Conservation (phyloP, 495 filamentous ascomycete species). For the Aspergillus heteromorphus region DNA sequence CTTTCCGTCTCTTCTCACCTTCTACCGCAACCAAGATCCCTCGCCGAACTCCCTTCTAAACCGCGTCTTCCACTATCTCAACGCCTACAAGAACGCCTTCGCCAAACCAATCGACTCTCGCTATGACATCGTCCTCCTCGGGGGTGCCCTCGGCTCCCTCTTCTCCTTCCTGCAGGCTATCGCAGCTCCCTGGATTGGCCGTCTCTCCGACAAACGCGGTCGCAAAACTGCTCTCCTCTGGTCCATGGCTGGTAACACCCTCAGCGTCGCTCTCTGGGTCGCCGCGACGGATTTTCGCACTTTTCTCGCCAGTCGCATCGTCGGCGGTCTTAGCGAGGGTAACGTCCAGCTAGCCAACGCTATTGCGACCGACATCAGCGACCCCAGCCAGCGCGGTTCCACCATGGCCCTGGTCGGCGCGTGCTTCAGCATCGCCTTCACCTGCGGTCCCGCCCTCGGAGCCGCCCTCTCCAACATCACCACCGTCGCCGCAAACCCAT, state of each 20-base stretch:
- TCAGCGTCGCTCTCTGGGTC: constrained; percentile 91
- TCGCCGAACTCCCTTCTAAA: constrained; percentile 61
- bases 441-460: constrained; percentile 87
- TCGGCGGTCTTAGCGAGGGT: constrained; percentile 91
- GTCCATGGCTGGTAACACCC: constrained; percentile 92
- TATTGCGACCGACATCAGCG: constrained; percentile 93
- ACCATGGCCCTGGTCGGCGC: constrained; percentile 95
- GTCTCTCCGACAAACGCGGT: constrained; percentile 82
- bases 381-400: constrained; percentile 69
- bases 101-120: constrained; percentile 87
- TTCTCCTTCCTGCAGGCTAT: constrained; percentile 93
- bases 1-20: constrained; percentile 88
- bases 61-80: constrained; percentile 73
- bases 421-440: constrained; percentile 97
- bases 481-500: constrained; percentile 81
- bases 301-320: constrained; percentile 84
- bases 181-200: constrained; percentile 86
- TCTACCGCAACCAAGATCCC: constrained; percentile 72
- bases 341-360: constrained; percentile 96
- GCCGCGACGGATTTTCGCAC: constrained; percentile 89
- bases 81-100: constrained; percentile 93
- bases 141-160: constrained; percentile 86
- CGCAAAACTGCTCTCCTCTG: constrained; percentile 81
- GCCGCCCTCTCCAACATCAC: constrained; percentile 72
- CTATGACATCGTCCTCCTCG: constrained; percentile 95